These are phyloP conservation scores for Zelopaecilomyces penicillatus DNA, from an alignment of 2,329 filamentous ascomycete genomes.

Conservation along the genomic window DNA sequence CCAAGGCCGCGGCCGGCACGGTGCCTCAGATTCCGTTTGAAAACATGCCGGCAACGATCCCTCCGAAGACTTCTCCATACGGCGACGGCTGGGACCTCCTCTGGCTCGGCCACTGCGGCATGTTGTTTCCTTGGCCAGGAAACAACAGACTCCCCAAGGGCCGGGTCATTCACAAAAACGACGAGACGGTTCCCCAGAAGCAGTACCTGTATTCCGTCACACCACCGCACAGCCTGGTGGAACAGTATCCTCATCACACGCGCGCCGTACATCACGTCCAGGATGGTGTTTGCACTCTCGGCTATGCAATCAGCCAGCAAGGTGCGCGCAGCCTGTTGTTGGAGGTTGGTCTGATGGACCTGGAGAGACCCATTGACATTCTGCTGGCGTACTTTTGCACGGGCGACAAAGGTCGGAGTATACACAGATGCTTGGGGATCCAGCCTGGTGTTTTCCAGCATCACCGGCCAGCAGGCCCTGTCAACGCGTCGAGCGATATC, in stretches of 20 bases:
- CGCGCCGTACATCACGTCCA: slow-evolving; percentile 34
- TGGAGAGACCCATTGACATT: slow-evolving; percentile 34
- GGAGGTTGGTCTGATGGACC: slow-evolving; percentile 32
- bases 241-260: slow-evolving; percentile 31
- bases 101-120: slow-evolving; percentile 42
- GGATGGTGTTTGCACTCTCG: slow-evolving; percentile 31
- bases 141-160: slow-evolving; percentile 17
- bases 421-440: slow-evolving; percentile 31
- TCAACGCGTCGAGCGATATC: slow-evolving; percentile 28
- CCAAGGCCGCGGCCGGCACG: slow-evolving; percentile 2
- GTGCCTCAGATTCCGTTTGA: slow-evolving; percentile 14
- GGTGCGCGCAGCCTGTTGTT: slow-evolving; percentile 35
- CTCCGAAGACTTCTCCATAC: slow-evolving; percentile 30
- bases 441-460: slow-evolving; percentile 39
- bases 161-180: slow-evolving; percentile 22
- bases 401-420: slow-evolving; percentile 22
- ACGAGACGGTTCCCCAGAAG: slow-evolving; percentile 27
- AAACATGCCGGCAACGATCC: slow-evolving; percentile 10
- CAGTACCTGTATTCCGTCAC: slow-evolving; percentile 25
- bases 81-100: slow-evolving; percentile 45
- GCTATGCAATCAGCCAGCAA: slow-evolving; percentile 36
- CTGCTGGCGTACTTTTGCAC: slow-evolving; percentile 39
- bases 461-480: slow-evolving; percentile 31
- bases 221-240: slow-evolving; percentile 26
- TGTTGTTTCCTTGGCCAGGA: slow-evolving; percentile 19